phyloP scores from a whole-genome alignment of 129 eudicot genomes.

The Escallonia herrerae region DNA sequence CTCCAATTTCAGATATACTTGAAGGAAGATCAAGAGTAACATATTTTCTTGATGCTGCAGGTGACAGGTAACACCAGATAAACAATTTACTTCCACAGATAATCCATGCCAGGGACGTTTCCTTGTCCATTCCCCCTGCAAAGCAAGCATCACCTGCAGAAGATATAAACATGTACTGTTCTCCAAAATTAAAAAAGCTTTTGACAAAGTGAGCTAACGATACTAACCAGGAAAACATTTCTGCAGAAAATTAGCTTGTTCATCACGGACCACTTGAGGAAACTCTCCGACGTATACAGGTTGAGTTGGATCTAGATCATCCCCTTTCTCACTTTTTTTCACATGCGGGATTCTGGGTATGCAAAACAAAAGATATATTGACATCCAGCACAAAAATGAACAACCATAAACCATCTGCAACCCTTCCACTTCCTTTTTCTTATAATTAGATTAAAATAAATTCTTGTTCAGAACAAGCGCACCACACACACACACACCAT shows the following conservation, averaged over 20 bases:
- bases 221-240: conserved; percentile 56
- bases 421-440: background rate
- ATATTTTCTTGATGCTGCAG: conserved; percentile 66
- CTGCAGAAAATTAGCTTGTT: conserved; percentile 44
- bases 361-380: conserved; percentile 6
- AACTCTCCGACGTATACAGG: conserved; percentile 90
- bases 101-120: conserved; percentile 76
- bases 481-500: too few relatives aligned
- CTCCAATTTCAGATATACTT: conserved; percentile 34
- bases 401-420: background rate
- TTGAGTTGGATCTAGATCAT: conserved; percentile 48
- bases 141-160: conserved; percentile 52
- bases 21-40: conserved; percentile 63
- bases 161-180: conserved; percentile 4
- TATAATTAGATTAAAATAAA: too few relatives aligned
- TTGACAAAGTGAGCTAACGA: conserved; percentile 5
- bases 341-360: conserved; percentile 48
- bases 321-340: conserved; percentile 48
- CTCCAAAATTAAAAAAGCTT: conserved; percentile 6
- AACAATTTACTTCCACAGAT: conserved; percentile 60
- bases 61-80: conserved; percentile 68
- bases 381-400: background rate
- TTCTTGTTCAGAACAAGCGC: too few relatives aligned
- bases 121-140: conserved; percentile 90
- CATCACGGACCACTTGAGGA: conserved; percentile 88